These are phyloP conservation scores for Boletus bicolor DNA, from an alignment of 768 basidiomycete genomes.

Conservation along the genomic window DNA sequence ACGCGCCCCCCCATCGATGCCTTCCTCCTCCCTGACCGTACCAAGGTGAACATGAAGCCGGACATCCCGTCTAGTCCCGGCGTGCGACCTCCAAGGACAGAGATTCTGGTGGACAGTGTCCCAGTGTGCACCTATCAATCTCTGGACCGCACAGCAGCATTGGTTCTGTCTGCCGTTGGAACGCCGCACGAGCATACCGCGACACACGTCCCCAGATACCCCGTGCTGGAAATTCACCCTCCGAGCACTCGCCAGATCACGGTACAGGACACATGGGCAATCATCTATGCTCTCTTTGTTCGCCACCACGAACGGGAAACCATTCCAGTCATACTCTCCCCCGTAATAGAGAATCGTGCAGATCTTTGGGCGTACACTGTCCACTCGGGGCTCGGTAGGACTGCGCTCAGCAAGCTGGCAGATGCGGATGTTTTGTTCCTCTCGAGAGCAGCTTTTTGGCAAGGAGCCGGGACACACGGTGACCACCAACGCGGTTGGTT, in stretches of 20 bases:
- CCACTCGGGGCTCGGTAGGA: constrained; percentile 35
- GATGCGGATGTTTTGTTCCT: constrained; percentile 35
- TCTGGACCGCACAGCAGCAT: constrained; percentile 6
- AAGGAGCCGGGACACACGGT: constrained; percentile 42
- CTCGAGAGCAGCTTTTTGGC: constrained; percentile 46
- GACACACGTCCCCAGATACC: constrained; percentile 20
- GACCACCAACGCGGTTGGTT: constrained; percentile 34
- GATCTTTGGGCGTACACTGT: constrained; percentile 39
- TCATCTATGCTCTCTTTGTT: constrained; percentile 41
- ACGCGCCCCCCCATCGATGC: neutral
- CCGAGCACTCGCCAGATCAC: constrained; percentile 12
- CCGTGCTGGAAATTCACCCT: constrained; percentile 14
- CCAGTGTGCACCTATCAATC: constrained; percentile 12
- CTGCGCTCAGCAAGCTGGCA: constrained; percentile 1
- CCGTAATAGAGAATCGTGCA: constrained; percentile 25
- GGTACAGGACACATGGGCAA: constrained; percentile 39
- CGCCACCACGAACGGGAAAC: constrained; percentile 38
- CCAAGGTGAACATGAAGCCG: constrained; percentile 5
- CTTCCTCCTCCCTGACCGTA: constrained; percentile 17
- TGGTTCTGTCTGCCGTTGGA: constrained; percentile 19
- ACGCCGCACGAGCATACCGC: constrained; percentile 19
- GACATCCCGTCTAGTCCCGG: neutral
- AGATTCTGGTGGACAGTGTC: constrained; percentile 9
- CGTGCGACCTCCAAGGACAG: neutral
- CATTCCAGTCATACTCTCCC: constrained; percentile 38